These are phyloP conservation scores for Polyporus tsugae DNA, from an alignment of 1,284 basidiomycete genomes.

Conservation along the genomic window DNA sequence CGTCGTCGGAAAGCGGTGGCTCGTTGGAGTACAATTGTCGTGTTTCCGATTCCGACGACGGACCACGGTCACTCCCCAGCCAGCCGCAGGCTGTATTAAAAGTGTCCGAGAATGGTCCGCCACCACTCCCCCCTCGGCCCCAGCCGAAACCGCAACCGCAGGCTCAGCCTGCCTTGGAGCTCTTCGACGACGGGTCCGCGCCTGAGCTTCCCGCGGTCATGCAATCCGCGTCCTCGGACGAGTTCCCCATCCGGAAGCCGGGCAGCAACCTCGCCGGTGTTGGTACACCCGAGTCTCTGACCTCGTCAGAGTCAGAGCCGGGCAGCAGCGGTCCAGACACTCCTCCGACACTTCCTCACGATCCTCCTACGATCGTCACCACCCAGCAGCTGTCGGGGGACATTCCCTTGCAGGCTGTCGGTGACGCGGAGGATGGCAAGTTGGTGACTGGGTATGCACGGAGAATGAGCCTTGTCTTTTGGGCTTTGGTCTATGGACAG, in stretches of 20 bases:
- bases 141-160: background rate
- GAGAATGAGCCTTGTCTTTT: background rate
- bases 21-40: conserved; percentile 13
- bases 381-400: conserved; percentile 22
- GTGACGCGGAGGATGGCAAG: background rate
- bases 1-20: conserved; percentile 21
- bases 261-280: conserved; percentile 13
- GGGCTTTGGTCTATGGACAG: conserved; percentile 7
- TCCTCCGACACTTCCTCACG: conserved; percentile 34
- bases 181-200: conserved; percentile 2
- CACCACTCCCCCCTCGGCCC: background rate
- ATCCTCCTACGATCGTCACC: conserved; percentile 23
- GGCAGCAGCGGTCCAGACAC: conserved; percentile 27
- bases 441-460: background rate
- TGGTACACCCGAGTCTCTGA: conserved; percentile 5
- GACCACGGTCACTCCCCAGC: background rate
- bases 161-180: background rate
- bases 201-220: background rate
- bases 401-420: background rate
- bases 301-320: conserved; percentile 13
- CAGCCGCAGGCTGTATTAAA: background rate
- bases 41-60: conserved; percentile 6
- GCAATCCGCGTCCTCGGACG: conserved; percentile 19
- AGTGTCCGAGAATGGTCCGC: background rate
- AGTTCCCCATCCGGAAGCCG: conserved; percentile 25